Evolutionary conservation across 108 stramenopile genomes (phyloP), one percentile per base, ranked within the genome.

Genomic region (Skeletonema grethae): DNA sequence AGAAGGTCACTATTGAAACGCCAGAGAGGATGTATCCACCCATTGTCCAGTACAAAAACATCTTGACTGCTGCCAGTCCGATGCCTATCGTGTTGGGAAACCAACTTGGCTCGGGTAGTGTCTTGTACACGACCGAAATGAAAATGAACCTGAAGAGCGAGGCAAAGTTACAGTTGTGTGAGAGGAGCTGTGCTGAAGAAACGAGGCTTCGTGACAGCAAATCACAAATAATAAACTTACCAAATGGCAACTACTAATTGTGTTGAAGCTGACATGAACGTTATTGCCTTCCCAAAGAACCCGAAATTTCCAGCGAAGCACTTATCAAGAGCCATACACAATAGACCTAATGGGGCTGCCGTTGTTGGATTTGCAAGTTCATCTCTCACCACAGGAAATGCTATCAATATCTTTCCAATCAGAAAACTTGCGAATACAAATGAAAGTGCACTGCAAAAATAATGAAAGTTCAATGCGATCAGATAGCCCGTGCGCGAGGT

Each of bases 91-190:
- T 81, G 63, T 81, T 81, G 9, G 80, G 75, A 20, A 76, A 81
- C 72, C 72, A 81, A 22, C 58, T 61, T 38, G 80, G 80, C 38
- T 81, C 80, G 7, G 80, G 80, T 20, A 81, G 67, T 39, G 75
- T 74, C 46, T 76, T 76, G 70, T 81, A 81, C 18, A 76, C 80
- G 15, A 80, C 61, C 25, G 79, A 75, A 69, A 92, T 92, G 67
- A 88, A 89, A 35, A 89, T 89, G 61, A 87, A 92, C 90, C 90
- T 89, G 0, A 24, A 53, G 39, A 28, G 0, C 25, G 25, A 45
- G 22, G 5, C 16, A 36, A 22, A 53, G 7, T n/a, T 5, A 8
- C n/a, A 5, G 22, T 20, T 8, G 4, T 22, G 8, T 53, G 50
- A 22, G 18, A 24, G 15, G 50, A 53, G 46, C 22, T 15, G 10